Evolutionary conservation across 2,329 filamentous ascomycete species (phyloP).

Genomic region (Lasiodiplodia sp.): DNA sequence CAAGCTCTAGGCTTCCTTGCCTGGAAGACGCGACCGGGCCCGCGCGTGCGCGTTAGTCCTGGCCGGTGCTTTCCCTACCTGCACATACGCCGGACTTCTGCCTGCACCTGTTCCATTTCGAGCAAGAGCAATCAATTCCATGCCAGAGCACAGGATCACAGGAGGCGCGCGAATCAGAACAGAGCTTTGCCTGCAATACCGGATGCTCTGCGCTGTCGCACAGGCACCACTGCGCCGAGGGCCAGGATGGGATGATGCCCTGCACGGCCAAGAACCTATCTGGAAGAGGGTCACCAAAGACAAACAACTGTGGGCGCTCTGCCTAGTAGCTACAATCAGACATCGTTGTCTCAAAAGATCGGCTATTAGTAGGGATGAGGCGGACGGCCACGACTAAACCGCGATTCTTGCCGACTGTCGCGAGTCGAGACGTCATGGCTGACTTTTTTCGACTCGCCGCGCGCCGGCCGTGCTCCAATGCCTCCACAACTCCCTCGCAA

Average conservation of each 20-base stretch:
- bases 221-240: background rate
- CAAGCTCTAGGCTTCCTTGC: constrained; percentile 17
- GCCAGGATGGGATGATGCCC: background rate
- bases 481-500: constrained; percentile 4
- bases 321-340: background rate
- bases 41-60: constrained; percentile 9
- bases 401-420: background rate
- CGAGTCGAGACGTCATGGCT: constrained; percentile 24
- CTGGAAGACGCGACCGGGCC: constrained; percentile 11
- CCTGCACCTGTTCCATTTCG: background rate
- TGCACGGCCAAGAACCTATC: background rate
- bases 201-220: background rate
- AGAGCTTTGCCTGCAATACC: background rate
- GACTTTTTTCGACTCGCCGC: constrained; percentile 21
- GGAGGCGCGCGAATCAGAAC: background rate
- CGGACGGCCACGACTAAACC: constrained; percentile 2
- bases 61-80: background rate
- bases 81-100: background rate
- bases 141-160: background rate
- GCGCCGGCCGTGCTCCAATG: constrained; percentile 10
- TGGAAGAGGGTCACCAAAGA: background rate
- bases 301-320: background rate
- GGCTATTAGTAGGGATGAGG: background rate
- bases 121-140: background rate
- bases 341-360: background rate